Base-by-base conservation (phyloP, 1,284 basidiomycete genomes). In the Laetiporus sulphureus region DNA sequence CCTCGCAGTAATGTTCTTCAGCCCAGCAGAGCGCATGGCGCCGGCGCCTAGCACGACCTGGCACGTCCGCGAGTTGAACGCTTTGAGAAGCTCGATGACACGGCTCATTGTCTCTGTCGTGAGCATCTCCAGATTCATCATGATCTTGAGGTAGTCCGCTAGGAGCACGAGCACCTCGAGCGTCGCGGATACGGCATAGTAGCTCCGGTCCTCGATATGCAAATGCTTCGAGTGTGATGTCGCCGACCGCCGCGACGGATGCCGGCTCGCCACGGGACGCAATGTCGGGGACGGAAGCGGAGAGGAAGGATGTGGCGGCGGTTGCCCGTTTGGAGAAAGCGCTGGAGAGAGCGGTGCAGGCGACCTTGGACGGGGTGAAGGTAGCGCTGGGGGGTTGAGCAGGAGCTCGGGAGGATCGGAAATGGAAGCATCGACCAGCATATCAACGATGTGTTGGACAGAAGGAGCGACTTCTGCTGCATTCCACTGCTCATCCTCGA, bases 1-100 rank as follows among this genome's bases (percentile, higher is more conserved):
- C 61, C 94, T 97, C 23, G 96, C 95, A 0, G 95, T 98, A 59
- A 99, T 99, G 62, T 98, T 97, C 64, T 93, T 98, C 52, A 99
- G 67, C 5, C 95, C 95, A 2, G 95, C 95, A 11, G 91, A 95
- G 31, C 94, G 77, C 92, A 99, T 97, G 7, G 96, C 95, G 5
- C 95, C 95, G 1, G 96, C 95, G 5, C 95, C 95, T 2, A 99
- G 73, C 1, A 99, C 95, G 32, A 99, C 94, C 61, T 99, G 95
- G 65, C 96, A 99, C 1, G 92, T 97, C 48, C 95, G 73, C 32
- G 96, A 99, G 63, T 99, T 99, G 73, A 97, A 99, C 23, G 91
- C 83, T 66, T 96, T 98, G 49, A 99, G 69, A 57, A 96, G 95
- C 62, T 99, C 96, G 53, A 99, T 91, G 12, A 94, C 77, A 31